Evolutionary conservation across 805 yeast species (phyloP).

Genomic region (Metschnikowia corniflorae): DNA sequence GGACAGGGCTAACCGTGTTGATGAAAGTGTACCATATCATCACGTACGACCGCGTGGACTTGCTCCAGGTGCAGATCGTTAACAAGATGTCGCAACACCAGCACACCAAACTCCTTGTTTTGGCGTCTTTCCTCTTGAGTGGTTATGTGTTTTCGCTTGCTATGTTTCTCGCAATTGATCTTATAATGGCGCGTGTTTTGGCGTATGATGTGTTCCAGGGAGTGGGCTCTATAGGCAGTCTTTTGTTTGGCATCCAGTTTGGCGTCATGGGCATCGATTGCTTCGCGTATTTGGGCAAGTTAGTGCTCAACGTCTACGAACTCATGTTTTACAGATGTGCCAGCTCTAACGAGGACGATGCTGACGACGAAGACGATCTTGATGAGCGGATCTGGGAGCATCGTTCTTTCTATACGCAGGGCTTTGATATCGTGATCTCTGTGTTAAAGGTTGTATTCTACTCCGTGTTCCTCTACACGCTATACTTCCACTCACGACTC

Average conservation of each 20-base stretch:
- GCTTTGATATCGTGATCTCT: constrained; percentile 52
- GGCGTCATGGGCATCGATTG: constrained; percentile 58
- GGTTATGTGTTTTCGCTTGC: constrained; percentile 44
- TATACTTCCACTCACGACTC: constrained; percentile 30
- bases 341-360: neutral
- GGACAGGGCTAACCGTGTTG: constrained; percentile 28
- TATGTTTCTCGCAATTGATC: constrained; percentile 48
- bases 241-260: constrained; percentile 75
- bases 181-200: constrained; percentile 49
- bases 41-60: constrained; percentile 50
- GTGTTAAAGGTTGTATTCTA: constrained; percentile 31
- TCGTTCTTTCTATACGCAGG: constrained; percentile 56
- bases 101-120: constrained; percentile 22
- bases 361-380: constrained; percentile 32
- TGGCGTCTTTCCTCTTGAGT: constrained; percentile 30
- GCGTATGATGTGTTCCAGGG: constrained; percentile 54
- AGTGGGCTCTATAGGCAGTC: constrained; percentile 50
- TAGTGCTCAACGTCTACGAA: constrained; percentile 54
- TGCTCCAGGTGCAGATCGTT: constrained; percentile 26
- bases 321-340: constrained; percentile 38
- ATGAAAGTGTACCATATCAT: constrained; percentile 78
- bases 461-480: constrained; percentile 31
- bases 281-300: constrained; percentile 44
- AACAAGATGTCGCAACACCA: constrained; percentile 22
- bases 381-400: constrained; percentile 69